phyloP scores from a whole-genome alignment of 2,329 filamentous ascomycete genomes.

The Aureobasidium sp. region DNA sequence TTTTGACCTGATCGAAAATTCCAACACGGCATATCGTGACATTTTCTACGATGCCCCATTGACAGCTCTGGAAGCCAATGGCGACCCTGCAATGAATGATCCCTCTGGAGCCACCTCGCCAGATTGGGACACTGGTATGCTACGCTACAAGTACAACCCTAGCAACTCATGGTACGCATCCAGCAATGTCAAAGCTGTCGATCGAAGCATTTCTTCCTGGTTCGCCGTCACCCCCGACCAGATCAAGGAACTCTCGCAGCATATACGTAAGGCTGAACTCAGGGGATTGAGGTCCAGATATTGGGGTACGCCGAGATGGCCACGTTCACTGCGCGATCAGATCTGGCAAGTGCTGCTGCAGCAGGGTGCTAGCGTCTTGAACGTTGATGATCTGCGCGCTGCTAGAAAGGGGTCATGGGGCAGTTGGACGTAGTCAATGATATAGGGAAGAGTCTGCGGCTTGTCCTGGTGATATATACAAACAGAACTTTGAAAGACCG shows the following conservation, averaged over 20 bases:
- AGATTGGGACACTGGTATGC: background rate
- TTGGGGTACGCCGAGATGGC: background rate
- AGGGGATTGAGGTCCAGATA: background rate
- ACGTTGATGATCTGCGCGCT: background rate
- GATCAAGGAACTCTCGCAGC: background rate
- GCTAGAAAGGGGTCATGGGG: background rate
- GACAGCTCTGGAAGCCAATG: background rate
- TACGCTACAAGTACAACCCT: conserved; percentile 8
- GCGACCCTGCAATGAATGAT: background rate
- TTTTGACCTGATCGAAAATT: conserved; percentile 35
- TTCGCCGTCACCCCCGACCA: background rate
- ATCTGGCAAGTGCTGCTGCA: background rate
- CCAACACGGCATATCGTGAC: conserved; percentile 34
- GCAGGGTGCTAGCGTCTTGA: background rate
- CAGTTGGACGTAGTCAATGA: background rate
- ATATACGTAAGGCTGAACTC: background rate
- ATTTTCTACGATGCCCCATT: conserved; percentile 40
- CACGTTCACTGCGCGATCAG: background rate
- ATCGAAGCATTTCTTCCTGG: conserved; percentile 22
- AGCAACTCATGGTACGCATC: conserved; percentile 13
- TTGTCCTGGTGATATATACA: no score
- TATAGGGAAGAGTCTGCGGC: no score
- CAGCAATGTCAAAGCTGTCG: conserved; percentile 34
- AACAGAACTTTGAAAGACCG: no score
- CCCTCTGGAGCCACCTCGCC: background rate